phyloP scores from a whole-genome alignment of 768 basidiomycete genomes.

The Stropharia rugosoannulata region DNA sequence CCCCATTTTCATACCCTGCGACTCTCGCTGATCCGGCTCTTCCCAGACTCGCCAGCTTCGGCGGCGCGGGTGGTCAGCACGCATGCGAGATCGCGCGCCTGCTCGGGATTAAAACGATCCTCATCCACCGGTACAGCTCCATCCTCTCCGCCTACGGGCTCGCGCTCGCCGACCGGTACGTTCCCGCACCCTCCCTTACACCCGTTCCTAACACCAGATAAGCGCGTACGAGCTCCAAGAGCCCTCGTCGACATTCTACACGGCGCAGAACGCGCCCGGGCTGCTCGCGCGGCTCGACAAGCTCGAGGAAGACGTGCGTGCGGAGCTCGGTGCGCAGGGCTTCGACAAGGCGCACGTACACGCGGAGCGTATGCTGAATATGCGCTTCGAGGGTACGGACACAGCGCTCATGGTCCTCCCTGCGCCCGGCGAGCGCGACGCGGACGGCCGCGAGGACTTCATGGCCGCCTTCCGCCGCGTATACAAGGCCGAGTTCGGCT shows the following conservation, averaged over 20 bases:
- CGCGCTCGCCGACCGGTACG: constrained; percentile 77
- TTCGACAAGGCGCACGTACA: constrained; percentile 73
- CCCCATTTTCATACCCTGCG: neutral
- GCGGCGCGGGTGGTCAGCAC: constrained; percentile 89
- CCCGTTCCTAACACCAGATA: neutral
- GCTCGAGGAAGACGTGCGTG: constrained; percentile 58
- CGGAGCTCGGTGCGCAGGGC: constrained; percentile 76
- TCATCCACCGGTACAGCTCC: constrained; percentile 90
- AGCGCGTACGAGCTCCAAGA: constrained; percentile 89
- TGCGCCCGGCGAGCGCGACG: neutral
- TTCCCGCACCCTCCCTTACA: neutral
- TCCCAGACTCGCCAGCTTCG: constrained; percentile 77
- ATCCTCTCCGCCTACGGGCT: constrained; percentile 93
- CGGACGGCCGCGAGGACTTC: constrained; percentile 59
- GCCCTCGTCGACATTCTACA: constrained; percentile 81
- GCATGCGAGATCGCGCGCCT: constrained; percentile 89
- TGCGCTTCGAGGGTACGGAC: constrained; percentile 93
- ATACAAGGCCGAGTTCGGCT: constrained; percentile 90
- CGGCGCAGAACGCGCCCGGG: constrained; percentile 47
- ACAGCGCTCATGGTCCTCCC: constrained; percentile 89
- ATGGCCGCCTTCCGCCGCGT: constrained; percentile 75
- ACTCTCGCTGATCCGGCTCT: neutral
- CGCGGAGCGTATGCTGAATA: constrained; percentile 83
- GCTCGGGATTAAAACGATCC: constrained; percentile 83
- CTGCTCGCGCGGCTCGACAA: constrained; percentile 70